A percentile compares a stretch with the other conserved stretches of the same genome.
phyloP scores from a whole-genome alignment of 352 stramenopile species.

The Globisporangium megalacanthum region DNA sequence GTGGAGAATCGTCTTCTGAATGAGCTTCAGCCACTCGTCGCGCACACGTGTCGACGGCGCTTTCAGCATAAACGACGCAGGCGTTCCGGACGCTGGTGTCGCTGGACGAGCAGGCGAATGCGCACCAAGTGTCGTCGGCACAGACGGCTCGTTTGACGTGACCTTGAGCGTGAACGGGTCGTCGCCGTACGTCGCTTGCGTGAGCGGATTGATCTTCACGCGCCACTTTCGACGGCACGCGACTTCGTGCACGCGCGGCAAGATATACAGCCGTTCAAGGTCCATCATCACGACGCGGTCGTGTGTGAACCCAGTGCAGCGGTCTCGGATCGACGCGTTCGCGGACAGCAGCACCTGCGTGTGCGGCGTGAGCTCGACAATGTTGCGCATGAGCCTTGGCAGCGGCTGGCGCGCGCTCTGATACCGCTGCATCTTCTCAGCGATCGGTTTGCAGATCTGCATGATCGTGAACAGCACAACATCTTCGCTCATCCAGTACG shows the following conservation, averaged over 20 bases:
- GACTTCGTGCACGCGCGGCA: constrained; percentile 57
- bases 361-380: constrained; percentile 76
- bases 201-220: constrained; percentile 41
- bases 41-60: constrained; percentile 55
- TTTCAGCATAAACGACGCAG: constrained; percentile 50
- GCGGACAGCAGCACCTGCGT: constrained; percentile 57
- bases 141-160: constrained; percentile 30
- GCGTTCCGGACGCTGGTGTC: constrained; percentile 14
- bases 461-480: constrained; percentile 85
- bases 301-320: constrained; percentile 69
- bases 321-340: constrained; percentile 72
- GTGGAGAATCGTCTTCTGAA: constrained; percentile 34
- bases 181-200: constrained; percentile 64
- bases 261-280: constrained; percentile 59
- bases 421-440: constrained; percentile 76
- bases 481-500: constrained; percentile 87
- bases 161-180: constrained; percentile 82
- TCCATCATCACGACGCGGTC: constrained; percentile 74
- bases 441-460: constrained; percentile 80
- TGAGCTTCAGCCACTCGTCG: constrained; percentile 61
- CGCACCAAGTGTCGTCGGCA: constrained; percentile 9
- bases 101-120: constrained; percentile 23
- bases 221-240: constrained; percentile 67
- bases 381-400: constrained; percentile 66
- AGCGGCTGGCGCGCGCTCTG: constrained; percentile 70